These are phyloP conservation scores for Yarrowia porcina DNA, from an alignment of 805 yeast species.

Conservation along the genomic window DNA sequence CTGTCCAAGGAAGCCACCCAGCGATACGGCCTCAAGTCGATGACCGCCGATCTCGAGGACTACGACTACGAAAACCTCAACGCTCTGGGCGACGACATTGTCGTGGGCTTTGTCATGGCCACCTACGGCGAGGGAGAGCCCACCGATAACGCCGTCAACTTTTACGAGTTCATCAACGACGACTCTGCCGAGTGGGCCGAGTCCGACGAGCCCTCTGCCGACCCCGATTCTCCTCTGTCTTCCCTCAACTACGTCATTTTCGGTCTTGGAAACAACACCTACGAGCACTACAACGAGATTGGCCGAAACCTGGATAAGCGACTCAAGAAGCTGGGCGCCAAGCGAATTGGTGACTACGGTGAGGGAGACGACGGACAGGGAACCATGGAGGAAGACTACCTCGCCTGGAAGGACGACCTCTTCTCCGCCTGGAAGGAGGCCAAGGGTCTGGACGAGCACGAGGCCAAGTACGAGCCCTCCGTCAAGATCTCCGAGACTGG, in stretches of 20 bases:
- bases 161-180: conserved; percentile 60
- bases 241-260: conserved; percentile 69
- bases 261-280: conserved; percentile 93
- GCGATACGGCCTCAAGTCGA: conserved; percentile 72
- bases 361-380: conserved; percentile 95
- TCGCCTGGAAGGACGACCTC: conserved; percentile 84
- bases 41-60: conserved; percentile 86
- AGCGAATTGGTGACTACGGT: conserved; percentile 71
- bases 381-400: conserved; percentile 89
- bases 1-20: conserved; percentile 84
- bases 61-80: conserved; percentile 78
- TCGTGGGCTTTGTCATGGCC: conserved; percentile 78
- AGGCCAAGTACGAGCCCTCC: conserved; percentile 72
- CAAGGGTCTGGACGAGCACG: conserved; percentile 73
- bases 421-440: conserved; percentile 62
- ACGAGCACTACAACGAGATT: conserved; percentile 86
- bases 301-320: conserved; percentile 53
- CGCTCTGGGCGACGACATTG: conserved; percentile 54
- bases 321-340: conserved; percentile 64
- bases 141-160: conserved; percentile 86
- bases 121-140: conserved; percentile 99
- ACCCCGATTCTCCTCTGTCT: conserved; percentile 42
- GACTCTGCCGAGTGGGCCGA: conserved; percentile 51
- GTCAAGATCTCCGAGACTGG: conserved; percentile 39
- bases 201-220: conserved; percentile 36